Percentiles rank a stretch among this genome's conserved stretches.
Evolutionary conservation across 345 rosid genomes (phyloP).

Genomic region (Arabidopsis arenosa): DNA sequence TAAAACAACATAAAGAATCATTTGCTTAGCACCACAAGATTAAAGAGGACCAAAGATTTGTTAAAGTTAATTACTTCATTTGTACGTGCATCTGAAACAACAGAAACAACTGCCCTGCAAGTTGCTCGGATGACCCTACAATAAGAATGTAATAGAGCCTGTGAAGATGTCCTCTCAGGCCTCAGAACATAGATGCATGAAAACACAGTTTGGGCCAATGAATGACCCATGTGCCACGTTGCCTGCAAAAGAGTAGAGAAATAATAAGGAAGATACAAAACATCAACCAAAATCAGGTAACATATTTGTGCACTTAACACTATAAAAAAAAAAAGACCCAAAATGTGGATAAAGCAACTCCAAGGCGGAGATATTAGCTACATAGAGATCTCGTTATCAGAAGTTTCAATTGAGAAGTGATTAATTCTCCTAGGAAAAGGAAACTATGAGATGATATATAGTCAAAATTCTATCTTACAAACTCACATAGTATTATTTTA

Average conservation of each 20-base stretch:
- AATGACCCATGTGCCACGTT: constrained; percentile 99
- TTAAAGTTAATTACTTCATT: constrained; percentile 95
- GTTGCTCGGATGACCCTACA: constrained; percentile 87
- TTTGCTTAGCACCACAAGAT: constrained; percentile 23
- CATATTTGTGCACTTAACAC: background rate
- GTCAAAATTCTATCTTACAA: background rate
- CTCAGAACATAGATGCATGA: constrained; percentile 94
- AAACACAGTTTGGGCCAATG: constrained; percentile 97
- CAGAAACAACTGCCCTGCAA: constrained; percentile 91
- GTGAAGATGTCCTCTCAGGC: constrained; percentile 89
- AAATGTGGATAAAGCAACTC: constrained; percentile 6
- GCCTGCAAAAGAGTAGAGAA: constrained; percentile 64
- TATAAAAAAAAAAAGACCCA: background rate
- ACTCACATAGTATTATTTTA: background rate
- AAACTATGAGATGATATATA: constrained; percentile 10
- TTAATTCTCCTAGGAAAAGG: background rate
- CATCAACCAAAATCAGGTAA: constrained; percentile 15
- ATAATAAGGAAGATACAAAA: constrained; percentile 29
- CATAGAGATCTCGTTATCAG: background rate
- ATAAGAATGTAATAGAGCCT: constrained; percentile 85
- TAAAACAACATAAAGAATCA: background rate
- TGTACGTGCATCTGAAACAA: constrained; percentile 96
- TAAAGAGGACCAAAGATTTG: constrained; percentile 47
- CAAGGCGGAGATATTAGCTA: constrained; percentile 16
- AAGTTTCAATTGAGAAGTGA: background rate